phyloP scores from a whole-genome alignment of 331 rosid genomes.

The Quercus lobata region DNA sequence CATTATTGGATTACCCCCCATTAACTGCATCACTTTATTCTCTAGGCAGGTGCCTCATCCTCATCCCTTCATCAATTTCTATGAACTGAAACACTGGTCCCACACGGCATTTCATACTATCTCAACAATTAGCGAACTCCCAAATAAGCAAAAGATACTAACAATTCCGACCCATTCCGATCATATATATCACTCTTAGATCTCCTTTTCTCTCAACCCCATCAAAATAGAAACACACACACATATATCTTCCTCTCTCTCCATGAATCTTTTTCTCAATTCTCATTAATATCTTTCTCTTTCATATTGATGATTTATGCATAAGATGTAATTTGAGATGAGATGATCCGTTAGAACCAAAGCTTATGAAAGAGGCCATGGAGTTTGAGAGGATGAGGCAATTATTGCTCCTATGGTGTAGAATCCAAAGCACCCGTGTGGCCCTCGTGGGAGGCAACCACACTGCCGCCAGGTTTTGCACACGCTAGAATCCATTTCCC shows the following conservation, averaged over 20 bases:
- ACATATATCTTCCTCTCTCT: no score
- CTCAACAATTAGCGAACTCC: not conserved
- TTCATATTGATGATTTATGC: conserved; percentile 13
- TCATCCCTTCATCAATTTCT: not conserved
- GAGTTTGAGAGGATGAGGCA: conserved; percentile 46
- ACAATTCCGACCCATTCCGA: no score
- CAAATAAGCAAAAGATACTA: not conserved
- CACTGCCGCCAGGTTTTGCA: conserved; percentile 66
- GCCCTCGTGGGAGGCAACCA: conserved; percentile 77
- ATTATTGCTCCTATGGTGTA: conserved; percentile 40
- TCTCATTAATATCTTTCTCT: no score
- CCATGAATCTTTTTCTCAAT: no score
- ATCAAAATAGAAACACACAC: no score
- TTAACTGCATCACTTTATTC: no score
- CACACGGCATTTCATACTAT: not conserved
- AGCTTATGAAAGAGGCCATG: conserved; percentile 19
- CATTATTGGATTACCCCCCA: no score
- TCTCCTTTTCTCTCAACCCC: no score
- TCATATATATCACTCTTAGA: no score
- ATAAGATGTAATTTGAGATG: no score
- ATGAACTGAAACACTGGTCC: not conserved
- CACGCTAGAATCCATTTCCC: conserved; percentile 36
- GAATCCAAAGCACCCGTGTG: conserved; percentile 39
- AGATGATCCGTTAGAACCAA: conserved; percentile 6
- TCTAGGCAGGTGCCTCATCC: no score